phyloP scores from a whole-genome alignment of 2,329 filamentous ascomycete genomes.

The Penicillium sp. region DNA sequence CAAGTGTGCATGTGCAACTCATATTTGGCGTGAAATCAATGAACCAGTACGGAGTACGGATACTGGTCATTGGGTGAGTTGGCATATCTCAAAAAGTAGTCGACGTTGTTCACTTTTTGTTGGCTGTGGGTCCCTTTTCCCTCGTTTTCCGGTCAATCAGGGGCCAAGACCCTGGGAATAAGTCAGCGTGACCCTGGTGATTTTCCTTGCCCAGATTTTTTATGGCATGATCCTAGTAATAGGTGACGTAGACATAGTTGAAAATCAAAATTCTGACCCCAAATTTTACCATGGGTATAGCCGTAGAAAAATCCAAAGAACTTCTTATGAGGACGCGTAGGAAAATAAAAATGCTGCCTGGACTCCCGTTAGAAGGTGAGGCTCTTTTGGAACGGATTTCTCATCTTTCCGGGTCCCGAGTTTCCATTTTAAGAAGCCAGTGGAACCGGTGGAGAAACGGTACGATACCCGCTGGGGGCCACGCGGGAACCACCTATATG shows the following conservation, averaged over 20 bases:
- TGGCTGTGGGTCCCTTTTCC: not conserved
- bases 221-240: constrained; percentile 4
- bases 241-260: not conserved
- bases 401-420: constrained; percentile 1
- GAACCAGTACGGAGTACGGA: not conserved
- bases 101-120: not conserved
- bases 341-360: not conserved
- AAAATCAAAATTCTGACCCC: not conserved
- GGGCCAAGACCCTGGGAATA: not conserved
- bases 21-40: not conserved
- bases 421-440: constrained; percentile 13
- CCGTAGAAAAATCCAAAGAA: not conserved
- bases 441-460: constrained; percentile 7
- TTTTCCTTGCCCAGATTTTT: not conserved
- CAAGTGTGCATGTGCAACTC: constrained; percentile 2
- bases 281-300: not conserved
- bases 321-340: not conserved
- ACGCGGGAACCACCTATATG: constrained; percentile 3
- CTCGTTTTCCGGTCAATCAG: not conserved
- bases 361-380: not conserved
- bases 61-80: not conserved
- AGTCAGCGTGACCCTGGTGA: not conserved
- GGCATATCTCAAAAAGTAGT: not conserved
- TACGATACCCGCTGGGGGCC: constrained; percentile 3
- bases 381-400: constrained; percentile 1